Evolutionary conservation across 2,329 filamentous ascomycete genomes (phyloP), one percentile per base, ranked within the genome.

Genomic region (Leptosphaerulina australis): DNA sequence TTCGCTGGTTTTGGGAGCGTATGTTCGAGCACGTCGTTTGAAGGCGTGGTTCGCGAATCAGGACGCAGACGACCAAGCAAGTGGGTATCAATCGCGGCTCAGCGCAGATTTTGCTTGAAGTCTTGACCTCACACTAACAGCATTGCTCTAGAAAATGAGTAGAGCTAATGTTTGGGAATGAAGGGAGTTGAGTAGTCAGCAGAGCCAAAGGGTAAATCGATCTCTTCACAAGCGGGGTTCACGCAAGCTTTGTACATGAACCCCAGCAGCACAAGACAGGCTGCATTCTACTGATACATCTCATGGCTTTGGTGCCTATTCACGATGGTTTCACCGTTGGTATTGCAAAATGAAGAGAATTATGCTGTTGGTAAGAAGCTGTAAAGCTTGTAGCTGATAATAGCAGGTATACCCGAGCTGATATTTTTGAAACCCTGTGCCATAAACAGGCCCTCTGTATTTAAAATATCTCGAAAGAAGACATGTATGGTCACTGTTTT

Each of bases 71-170:
- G 70, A 0, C 60, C 49, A 50, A 67, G 55, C 14, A 64, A 62
- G 56, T 74, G 76, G 6, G 55, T 38, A 52, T 76, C 74, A n/a
- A 75, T 72, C 4, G 71, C 71, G 4, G 64, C 64, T 73, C 74
- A 76, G 56, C 70, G 68, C 0, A 55, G 38, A 40, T 75, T 68
- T 37, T 59, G 56, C 38, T 74, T 68, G 28, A 60, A 44, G 18
- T 55, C 47, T 43, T 59, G 55, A 10, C 56, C 51, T 50, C 58
- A 50, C 35, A 49, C 47, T 48, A 59, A 55, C 56, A 60, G 61
- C 1, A 14, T 55, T 38, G 17, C n/a, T 35, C 3, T 8, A 3
- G 17, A 14, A 22, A 10, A 10, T n/a, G 22, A 5, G 6, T 17
- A 31, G 12, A 38, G 26, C 15, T 39, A n/a, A n/a, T 11, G 15